phyloP scores from a whole-genome alignment of 208 protist species.

The Acanthamoeba royreba region DNA sequence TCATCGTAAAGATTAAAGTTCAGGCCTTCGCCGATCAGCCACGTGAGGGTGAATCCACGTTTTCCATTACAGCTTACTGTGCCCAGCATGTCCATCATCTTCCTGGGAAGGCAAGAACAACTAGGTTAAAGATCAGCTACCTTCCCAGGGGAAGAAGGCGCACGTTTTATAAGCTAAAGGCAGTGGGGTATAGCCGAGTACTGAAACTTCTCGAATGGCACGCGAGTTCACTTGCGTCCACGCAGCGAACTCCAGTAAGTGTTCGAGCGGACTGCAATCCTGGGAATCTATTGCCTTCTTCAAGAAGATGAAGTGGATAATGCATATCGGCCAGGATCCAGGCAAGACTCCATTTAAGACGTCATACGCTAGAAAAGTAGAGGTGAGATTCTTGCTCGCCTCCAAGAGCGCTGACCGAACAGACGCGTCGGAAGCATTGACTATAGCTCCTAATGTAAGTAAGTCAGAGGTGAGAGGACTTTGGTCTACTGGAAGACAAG shows the following conservation, averaged over 20 bases:
- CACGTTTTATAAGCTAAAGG: background rate
- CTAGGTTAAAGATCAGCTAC: background rate
- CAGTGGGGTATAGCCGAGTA: background rate
- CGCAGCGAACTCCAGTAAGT: background rate
- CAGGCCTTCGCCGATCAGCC: background rate
- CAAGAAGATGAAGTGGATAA: background rate
- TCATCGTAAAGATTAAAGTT: background rate
- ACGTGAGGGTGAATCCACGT: background rate
- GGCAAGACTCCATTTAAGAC: background rate
- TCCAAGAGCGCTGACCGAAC: background rate
- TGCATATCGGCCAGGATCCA: background rate
- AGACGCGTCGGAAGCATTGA: background rate
- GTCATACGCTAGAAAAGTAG: background rate
- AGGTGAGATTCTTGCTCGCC: background rate
- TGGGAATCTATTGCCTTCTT: background rate
- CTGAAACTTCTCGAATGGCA: background rate
- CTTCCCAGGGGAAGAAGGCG: background rate
- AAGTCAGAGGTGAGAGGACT: background rate
- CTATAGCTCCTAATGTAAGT: background rate
- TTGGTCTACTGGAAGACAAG: background rate
- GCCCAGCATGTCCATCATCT: background rate
- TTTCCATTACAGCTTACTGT: background rate
- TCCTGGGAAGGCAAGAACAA: background rate
- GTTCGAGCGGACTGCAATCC: background rate
- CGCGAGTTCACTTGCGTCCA: background rate